Conservation (phyloP, 345 rosid species). For the Linum tenue region DNA sequence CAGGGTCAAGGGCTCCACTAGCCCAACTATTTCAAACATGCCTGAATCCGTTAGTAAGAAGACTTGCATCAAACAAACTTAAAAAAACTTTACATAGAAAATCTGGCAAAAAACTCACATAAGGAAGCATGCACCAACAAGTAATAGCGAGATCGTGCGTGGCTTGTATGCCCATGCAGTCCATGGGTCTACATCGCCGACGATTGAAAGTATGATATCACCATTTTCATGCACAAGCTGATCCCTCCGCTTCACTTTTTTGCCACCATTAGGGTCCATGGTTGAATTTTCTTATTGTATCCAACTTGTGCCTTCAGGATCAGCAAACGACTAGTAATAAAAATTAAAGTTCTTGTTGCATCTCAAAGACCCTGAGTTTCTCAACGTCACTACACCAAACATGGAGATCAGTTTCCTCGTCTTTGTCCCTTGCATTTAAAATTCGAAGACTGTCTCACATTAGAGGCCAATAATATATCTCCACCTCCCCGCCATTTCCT, state of each 20-base stretch:
- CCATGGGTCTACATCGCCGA: slow-evolving; percentile 86
- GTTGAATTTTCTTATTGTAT: slow-evolving; percentile 10
- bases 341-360: not conserved
- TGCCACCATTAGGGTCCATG: slow-evolving; percentile 62
- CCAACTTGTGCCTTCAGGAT: slow-evolving; percentile 23
- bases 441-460: not conserved
- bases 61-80: not conserved
- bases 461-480: not conserved
- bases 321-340: not conserved
- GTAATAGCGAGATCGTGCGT: slow-evolving; percentile 77
- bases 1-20: slow-evolving; percentile 92
- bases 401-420: no score
- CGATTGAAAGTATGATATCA: slow-evolving; percentile 18
- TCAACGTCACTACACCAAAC: no score
- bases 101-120: slow-evolving; percentile 47
- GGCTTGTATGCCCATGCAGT: slow-evolving; percentile 99
- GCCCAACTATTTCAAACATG: slow-evolving; percentile 57
- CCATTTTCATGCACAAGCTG: slow-evolving; percentile 48
- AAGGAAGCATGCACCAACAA: slow-evolving; percentile 85
- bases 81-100: not conserved
- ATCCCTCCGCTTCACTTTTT: slow-evolving; percentile 44
- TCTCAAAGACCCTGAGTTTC: no score
- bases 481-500: not conserved
- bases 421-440: not conserved
- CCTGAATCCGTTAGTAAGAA: slow-evolving; percentile 1